Evolutionary conservation across 805 yeast species (phyloP), one percentile per base, ranked within the genome.

Genomic region (Starmerella cellae): DNA sequence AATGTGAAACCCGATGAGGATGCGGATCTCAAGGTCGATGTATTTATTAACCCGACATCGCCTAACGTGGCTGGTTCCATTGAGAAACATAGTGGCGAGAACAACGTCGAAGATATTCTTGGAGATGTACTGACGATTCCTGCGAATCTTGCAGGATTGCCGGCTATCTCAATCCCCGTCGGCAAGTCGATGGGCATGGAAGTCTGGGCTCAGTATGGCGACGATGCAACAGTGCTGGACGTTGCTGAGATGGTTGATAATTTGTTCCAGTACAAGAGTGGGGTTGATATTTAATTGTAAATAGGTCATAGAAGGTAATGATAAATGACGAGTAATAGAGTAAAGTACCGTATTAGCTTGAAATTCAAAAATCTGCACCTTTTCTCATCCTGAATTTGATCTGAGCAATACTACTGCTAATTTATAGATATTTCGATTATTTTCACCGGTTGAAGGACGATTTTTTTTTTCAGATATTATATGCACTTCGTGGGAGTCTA

Each of bases 61-160:
- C 66, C 71, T 44, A 68, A 66, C 13, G 53, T 54, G 14, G 79
- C 88, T 14, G 81, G 74, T 23, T 66, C 65, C 5, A 53, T 80
- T 1, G 61, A 63, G 2, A 71, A 70, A n/a, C 71, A 66, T 42
- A 45, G 50, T 9, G 52, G 56, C 5, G 64, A 67, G 19, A 52
- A 58, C 5, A 70, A 79, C 2, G 66, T 79, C 3, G 74, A 74
- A 36, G 70, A 79, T 16, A 85, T 81, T 53, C 66, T 79, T 41
- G 82, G 84, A 58, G 99, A 91, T 60, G 74, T 81, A 0, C 68
- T 85, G 43, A 83, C 95, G 0, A 80, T 85, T 4, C 96, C 98
- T 0, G 81, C 91, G 32, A 85, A 94, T 1, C 61, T 93, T 44
- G 93, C 94, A 0, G 97, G 97, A 0, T 59, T 88, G 2, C 99